phyloP scores from a whole-genome alignment of 108 stramenopile genomes.

The Parietichytrium sp. region DNA sequence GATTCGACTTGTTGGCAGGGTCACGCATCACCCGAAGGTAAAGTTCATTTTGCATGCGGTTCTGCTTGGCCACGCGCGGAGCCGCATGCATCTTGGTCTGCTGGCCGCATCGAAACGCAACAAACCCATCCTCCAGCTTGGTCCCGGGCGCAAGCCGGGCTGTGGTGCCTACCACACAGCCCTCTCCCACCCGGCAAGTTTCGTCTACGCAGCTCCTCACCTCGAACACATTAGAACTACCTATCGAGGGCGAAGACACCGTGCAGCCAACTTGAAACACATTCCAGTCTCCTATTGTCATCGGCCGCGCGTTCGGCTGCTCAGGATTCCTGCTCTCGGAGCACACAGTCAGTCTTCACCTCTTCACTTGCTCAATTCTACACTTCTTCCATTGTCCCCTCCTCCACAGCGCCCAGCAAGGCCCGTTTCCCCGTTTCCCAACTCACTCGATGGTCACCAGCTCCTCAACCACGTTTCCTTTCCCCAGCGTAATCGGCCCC shows the following conservation, averaged over 20 bases:
- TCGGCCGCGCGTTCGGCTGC: neutral
- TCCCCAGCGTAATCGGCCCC: neutral
- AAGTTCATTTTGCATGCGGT: neutral
- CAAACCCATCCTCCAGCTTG: neutral
- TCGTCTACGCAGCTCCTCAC: neutral
- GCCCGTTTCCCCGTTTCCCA: neutral
- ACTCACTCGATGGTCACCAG: slow-evolving; percentile 10
- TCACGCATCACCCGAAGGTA: neutral
- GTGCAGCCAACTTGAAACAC: neutral
- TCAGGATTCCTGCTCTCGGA: neutral
- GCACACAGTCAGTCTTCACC: neutral
- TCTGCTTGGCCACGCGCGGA: neutral
- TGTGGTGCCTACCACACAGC: neutral
- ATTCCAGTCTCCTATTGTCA: neutral
- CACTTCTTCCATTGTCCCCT: neutral
- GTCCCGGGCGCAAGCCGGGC: neutral
- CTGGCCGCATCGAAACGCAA: neutral
- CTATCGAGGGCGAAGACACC: neutral
- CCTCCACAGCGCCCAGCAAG: neutral
- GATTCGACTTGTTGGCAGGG: neutral
- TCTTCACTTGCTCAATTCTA: neutral
- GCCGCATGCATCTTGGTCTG: neutral
- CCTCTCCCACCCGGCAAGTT: neutral
- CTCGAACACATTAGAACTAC: neutral
- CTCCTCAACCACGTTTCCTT: neutral